phyloP scores from a whole-genome alignment of 805 yeast species.

The Candida parachauliodes region DNA sequence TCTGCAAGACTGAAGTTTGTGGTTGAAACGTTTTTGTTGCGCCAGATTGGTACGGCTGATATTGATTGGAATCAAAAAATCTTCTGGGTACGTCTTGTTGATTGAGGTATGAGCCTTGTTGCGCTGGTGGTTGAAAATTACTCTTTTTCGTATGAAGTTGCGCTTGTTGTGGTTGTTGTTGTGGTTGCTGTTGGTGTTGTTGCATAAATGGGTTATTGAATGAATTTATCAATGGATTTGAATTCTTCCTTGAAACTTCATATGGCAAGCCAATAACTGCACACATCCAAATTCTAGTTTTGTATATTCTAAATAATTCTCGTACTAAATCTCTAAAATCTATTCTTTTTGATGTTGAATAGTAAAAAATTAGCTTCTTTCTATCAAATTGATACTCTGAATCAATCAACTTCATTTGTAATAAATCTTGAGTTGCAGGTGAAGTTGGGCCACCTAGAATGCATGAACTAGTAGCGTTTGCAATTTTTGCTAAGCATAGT shows the following conservation, averaged over 20 bases:
- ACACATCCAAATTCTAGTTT: conserved; percentile 81
- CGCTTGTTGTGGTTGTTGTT: conserved; percentile 5
- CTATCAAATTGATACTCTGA: conserved; percentile 83
- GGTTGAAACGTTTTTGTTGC: background rate
- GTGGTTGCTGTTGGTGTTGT: conserved; percentile 7
- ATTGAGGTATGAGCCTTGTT: conserved; percentile 3
- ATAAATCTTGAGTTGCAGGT: conserved; percentile 19
- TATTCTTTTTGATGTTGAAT: conserved; percentile 54
- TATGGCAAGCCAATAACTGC: conserved; percentile 52
- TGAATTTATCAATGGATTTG: conserved; percentile 1
- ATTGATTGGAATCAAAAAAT: background rate
- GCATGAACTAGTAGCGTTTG: conserved; percentile 28
- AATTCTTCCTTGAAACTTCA: conserved; percentile 9
- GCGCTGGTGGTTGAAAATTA: conserved; percentile 2
- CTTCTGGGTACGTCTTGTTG: conserved; percentile 5
- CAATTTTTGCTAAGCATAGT: conserved; percentile 56
- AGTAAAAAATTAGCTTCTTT: conserved; percentile 71
- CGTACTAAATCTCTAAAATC: conserved; percentile 73
- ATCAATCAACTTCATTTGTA: conserved; percentile 58
- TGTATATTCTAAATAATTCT: conserved; percentile 70
- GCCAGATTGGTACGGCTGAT: background rate
- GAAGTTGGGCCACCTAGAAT: conserved; percentile 3
- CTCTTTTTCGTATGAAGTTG: conserved; percentile 3
- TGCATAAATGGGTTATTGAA: conserved; percentile 6
- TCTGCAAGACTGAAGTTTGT: background rate